Conservation (phyloP, 1,139 yeast species). For the Arxiozyma telluris region DNA sequence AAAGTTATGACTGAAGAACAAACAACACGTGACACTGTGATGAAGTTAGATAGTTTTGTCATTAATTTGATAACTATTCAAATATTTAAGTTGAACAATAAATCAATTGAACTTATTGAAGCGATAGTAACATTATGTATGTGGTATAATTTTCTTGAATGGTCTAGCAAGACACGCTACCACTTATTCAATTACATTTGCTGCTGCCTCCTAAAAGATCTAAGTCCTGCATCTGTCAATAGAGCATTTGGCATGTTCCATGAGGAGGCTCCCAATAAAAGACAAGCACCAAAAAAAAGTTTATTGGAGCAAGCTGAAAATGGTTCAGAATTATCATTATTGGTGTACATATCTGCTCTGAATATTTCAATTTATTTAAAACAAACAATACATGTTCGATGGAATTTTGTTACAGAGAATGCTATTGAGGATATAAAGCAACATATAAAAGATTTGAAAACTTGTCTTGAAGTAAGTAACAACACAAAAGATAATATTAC, state of each 20-base stretch:
- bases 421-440: slow-evolving; percentile 4
- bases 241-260: slow-evolving; percentile 20
- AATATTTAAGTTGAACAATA: slow-evolving; percentile 61
- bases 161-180: slow-evolving; percentile 68
- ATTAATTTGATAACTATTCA: slow-evolving; percentile 51
- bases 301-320: slow-evolving; percentile 17
- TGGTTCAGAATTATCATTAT: slow-evolving; percentile 25
- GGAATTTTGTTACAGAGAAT: slow-evolving; percentile 18
- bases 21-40: slow-evolving; percentile 32
- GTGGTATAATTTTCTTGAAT: slow-evolving; percentile 82
- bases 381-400: slow-evolving; percentile 29
- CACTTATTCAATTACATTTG: slow-evolving; percentile 61
- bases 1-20: slow-evolving; percentile 34
- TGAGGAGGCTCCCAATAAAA: slow-evolving; percentile 14
- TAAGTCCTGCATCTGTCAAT: slow-evolving; percentile 48
- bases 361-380: slow-evolving; percentile 31
- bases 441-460: background rate
- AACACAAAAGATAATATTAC: slow-evolving; percentile 22
- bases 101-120: slow-evolving; percentile 59
- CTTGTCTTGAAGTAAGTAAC: slow-evolving; percentile 3
- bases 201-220: slow-evolving; percentile 62
- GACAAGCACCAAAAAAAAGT: slow-evolving; percentile 7
- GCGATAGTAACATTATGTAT: slow-evolving; percentile 51
- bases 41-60: slow-evolving; percentile 50
- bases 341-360: slow-evolving; percentile 32